A percentile compares a stretch with the other conserved stretches of the same genome.
Evolutionary conservation across 2,329 filamentous ascomycete species (phyloP).

Genomic region (Colletotrichum sp.): DNA sequence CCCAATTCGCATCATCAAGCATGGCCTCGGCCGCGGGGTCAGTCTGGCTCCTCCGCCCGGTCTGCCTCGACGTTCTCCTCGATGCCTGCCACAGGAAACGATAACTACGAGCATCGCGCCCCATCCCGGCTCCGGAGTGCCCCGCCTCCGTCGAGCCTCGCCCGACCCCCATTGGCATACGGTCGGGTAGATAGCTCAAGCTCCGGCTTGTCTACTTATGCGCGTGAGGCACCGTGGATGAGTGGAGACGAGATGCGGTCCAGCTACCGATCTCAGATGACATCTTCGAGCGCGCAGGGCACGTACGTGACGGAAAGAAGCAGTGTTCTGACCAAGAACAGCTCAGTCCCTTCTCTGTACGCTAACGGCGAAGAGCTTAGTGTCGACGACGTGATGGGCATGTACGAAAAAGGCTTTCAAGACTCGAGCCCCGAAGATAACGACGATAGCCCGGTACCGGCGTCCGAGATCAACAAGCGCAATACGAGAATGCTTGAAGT

Average conservation of each 20-base stretch:
- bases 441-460: constrained; percentile 41
- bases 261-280: constrained; percentile 62
- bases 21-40: constrained; percentile 50
- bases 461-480: constrained; percentile 42
- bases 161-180: constrained; percentile 31
- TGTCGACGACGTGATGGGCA: constrained; percentile 73
- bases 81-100: constrained; percentile 42
- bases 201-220: constrained; percentile 30
- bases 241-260: constrained; percentile 56
- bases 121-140: constrained; percentile 32
- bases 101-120: constrained; percentile 40
- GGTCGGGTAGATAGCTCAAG: constrained; percentile 40
- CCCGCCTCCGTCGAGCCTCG: constrained; percentile 29
- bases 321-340: constrained; percentile 80
- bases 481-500: constrained; percentile 44
- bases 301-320: constrained; percentile 78
- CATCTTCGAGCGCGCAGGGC: constrained; percentile 62
- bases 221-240: constrained; percentile 51
- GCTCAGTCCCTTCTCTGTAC: constrained; percentile 71
- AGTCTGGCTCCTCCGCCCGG: constrained; percentile 52
- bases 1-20: constrained; percentile 21
- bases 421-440: constrained; percentile 38
- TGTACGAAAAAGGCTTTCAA: constrained; percentile 69
- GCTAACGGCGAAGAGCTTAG: constrained; percentile 60
- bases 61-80: constrained; percentile 53